Evolutionary conservation across 139 green algal species (phyloP).

Genomic region (Micromonas commoda): DNA sequence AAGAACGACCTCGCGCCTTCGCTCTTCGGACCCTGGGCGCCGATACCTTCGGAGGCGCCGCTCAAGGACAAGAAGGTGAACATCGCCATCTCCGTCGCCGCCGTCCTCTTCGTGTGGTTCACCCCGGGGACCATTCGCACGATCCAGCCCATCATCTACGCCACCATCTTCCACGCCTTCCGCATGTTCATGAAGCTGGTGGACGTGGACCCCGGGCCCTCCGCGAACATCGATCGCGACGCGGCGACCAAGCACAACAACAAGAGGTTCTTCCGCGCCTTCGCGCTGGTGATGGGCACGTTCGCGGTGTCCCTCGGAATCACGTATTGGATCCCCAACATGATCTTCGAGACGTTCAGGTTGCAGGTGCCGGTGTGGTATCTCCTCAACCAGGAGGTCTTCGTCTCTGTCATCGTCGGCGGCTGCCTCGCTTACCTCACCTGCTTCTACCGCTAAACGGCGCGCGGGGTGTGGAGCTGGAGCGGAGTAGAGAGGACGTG

Average conservation of each 20-base stretch:
- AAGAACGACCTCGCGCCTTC: background rate
- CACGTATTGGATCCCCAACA: conserved; percentile 9
- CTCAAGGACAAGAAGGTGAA: conserved; percentile 18
- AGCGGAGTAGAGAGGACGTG: too few species aligned
- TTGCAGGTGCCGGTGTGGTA: conserved; percentile 7
- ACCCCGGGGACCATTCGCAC: background rate
- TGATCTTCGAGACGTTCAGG: background rate
- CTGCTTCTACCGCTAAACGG: background rate
- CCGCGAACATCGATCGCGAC: background rate
- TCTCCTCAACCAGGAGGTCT: conserved; percentile 12
- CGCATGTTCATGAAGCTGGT: conserved; percentile 21
- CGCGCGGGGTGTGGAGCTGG: too few species aligned
- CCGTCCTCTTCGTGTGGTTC: background rate
- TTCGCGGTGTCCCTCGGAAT: background rate
- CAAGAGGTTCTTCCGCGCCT: conserved; percentile 9
- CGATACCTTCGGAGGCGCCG: background rate
- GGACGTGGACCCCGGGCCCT: conserved; percentile 20
- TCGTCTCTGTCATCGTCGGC: background rate
- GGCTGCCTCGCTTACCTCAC: background rate
- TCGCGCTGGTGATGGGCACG: background rate
- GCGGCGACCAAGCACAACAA: conserved; percentile 17
- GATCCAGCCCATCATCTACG: conserved; percentile 10
- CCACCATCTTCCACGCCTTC: background rate
- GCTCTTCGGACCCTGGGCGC: background rate
- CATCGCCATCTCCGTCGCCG: background rate